phyloP scores from a whole-genome alignment of 768 basidiomycete genomes.

The Ramaria sp. region DNA sequence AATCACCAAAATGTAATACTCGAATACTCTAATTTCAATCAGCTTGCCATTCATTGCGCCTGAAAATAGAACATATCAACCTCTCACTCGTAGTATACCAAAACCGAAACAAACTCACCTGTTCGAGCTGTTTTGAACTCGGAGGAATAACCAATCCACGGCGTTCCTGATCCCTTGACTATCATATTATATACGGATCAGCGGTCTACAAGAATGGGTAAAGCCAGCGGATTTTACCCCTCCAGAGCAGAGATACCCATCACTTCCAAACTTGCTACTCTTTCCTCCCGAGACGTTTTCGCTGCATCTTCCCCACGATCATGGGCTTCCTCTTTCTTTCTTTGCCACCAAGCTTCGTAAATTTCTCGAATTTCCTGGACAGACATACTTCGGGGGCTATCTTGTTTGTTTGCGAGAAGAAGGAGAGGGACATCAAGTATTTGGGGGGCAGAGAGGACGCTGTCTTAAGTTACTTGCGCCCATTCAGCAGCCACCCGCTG shows the following conservation, averaged over 20 bases:
- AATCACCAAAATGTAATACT: background rate
- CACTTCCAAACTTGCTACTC: slow-evolving; percentile 72
- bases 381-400: slow-evolving; percentile 65
- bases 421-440: slow-evolving; percentile 85
- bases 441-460: slow-evolving; percentile 79
- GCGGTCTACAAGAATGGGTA: background rate
- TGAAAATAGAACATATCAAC: background rate
- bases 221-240: slow-evolving; percentile 48
- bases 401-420: slow-evolving; percentile 95
- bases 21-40: background rate
- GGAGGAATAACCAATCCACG: slow-evolving; percentile 89
- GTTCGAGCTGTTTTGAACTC: slow-evolving; percentile 78
- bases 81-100: background rate
- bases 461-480: slow-evolving; percentile 38
- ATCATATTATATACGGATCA: background rate
- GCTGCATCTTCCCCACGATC: slow-evolving; percentile 27
- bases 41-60: background rate
- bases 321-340: slow-evolving; percentile 58
- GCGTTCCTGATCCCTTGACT: slow-evolving; percentile 38
- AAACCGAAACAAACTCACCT: slow-evolving; percentile 25
- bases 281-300: slow-evolving; percentile 30
- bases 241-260: slow-evolving; percentile 87
- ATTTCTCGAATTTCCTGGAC: slow-evolving; percentile 86
- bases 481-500: slow-evolving; percentile 10
- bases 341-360: slow-evolving; percentile 80